These are phyloP conservation scores for Sclerotinia nivalis DNA, from an alignment of 2,329 filamentous ascomycete genomes.

Conservation along the genomic window DNA sequence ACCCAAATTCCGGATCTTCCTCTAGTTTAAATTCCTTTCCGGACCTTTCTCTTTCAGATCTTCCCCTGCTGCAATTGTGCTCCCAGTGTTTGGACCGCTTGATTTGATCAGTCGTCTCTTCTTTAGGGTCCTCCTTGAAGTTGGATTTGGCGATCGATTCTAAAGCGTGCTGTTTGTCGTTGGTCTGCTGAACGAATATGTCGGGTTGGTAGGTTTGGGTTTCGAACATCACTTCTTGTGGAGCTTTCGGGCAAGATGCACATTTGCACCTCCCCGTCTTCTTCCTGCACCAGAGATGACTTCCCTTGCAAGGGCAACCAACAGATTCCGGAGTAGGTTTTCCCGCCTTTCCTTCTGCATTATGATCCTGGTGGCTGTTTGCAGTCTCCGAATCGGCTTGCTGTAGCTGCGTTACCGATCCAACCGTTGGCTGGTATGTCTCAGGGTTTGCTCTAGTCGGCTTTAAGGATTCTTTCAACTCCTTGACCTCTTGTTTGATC, in stretches of 20 bases:
- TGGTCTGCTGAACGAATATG: not conserved
- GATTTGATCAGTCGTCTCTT: not conserved
- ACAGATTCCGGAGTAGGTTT: not conserved
- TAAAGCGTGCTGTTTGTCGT: not conserved
- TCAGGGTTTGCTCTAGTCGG: not conserved
- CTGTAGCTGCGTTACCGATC: not conserved
- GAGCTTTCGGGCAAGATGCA: slow-evolving; percentile 20
- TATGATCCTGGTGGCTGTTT: not conserved
- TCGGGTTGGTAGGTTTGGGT: slow-evolving; percentile 2
- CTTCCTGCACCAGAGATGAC: slow-evolving; percentile 20
- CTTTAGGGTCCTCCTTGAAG: not conserved
- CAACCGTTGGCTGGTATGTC: not conserved
- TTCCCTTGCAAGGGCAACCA: slow-evolving; percentile 20
- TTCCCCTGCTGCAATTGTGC: not conserved
- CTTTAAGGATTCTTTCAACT: not conserved
- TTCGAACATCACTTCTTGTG: not conserved
- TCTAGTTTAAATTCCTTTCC: not conserved
- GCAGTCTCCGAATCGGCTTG: not conserved
- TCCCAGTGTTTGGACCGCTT: not conserved
- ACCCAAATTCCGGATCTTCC: not conserved
- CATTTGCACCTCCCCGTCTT: slow-evolving; percentile 11
- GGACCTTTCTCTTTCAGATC: not conserved
- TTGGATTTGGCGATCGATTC: not conserved
- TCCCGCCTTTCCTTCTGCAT: not conserved
- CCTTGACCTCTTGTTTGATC: slow-evolving; percentile 7